Evolutionary conservation across 345 rosid genomes (phyloP), one percentile per base, ranked within the genome.

Genomic region (Eucalyptus cloeziana): DNA sequence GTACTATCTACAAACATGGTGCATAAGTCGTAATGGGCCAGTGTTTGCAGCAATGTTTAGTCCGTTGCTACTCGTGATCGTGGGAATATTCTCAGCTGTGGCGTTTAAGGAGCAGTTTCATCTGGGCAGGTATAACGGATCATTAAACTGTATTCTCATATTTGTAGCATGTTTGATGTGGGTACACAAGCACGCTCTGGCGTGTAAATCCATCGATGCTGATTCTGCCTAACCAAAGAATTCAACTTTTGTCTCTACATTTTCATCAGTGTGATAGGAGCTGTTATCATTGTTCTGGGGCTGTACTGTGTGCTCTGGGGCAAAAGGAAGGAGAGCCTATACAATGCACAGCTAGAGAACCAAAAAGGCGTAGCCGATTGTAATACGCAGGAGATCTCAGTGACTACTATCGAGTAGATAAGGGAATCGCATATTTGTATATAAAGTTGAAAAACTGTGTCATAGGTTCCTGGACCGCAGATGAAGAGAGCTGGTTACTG

Each of bases 31-130:
- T 17, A 89, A 88, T 86, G 95, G 96, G 15, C 95, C 93, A 4
- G 94, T 94, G 81, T 93, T 94, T 69, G 90, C 88, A 37, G 92
- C 94, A 33, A 92, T 89, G 91, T 93, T 93, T 64, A 90, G 86
- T 89, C 94, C 94, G 15, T 86, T 94, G 40, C 54, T 88, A 1
- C 88, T 91, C 12, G 88, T 94, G 15, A 54, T 89, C 27, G 95
- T 92, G 21, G 95, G 87, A 69, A 87, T 93, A 33, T 90, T 95
- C 88, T 92, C 94, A 1, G 93, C 93, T 31, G 44, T 93, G 88
- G 93, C 90, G 67, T 94, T 94, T 69, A 93, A 94, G 10, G 94
- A 94, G 90, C 87, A 91, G 89, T 90, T 95, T 86, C 95, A 89
- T 86, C 31, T 92, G 62, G 91, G 95, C 88, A 93, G 94, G 95